Percentiles rank a stretch among this genome's conserved stretches.
phyloP scores from a whole-genome alignment of 2,329 filamentous ascomycete genomes.

The Aspergillus nomiae region DNA sequence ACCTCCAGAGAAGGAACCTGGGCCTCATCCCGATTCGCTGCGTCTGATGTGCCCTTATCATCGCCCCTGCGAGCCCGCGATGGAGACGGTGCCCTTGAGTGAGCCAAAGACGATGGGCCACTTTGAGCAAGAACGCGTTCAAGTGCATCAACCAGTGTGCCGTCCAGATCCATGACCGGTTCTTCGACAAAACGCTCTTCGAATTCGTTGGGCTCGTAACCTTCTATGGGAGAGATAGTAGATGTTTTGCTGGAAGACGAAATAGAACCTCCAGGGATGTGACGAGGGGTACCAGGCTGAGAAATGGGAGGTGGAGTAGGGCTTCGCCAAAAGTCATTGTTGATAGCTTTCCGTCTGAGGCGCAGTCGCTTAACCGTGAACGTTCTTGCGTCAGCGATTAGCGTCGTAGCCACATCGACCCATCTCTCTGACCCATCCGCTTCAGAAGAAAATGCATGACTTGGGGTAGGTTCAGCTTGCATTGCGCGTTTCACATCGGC shows the following conservation, averaged over 20 bases:
- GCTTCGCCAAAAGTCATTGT: conserved; percentile 17
- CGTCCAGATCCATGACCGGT: conserved; percentile 59
- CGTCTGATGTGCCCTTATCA: conserved; percentile 26
- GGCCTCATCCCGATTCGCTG: conserved; percentile 29
- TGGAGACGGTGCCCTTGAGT: conserved; percentile 45
- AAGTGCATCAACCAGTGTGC: conserved; percentile 59
- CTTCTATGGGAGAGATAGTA: conserved; percentile 17
- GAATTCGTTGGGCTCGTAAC: conserved; percentile 32
- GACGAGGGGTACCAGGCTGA: conserved; percentile 28
- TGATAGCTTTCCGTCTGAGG: conserved; percentile 50
- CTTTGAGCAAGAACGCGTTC: conserved; percentile 56
- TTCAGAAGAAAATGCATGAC: conserved; percentile 37
- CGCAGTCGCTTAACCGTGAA: conserved; percentile 59
- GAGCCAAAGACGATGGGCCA: conserved; percentile 43
- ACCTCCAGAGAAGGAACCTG: conserved; percentile 45
- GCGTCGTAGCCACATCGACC: conserved; percentile 59
- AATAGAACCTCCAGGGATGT: conserved; percentile 25
- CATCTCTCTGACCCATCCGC: conserved; percentile 47
- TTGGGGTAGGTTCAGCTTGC: conserved; percentile 54
- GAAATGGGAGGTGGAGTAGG: conserved; percentile 25
- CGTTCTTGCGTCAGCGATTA: conserved; percentile 57
- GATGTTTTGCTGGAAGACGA: conserved; percentile 29
- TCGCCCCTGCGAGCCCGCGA: conserved; percentile 38
- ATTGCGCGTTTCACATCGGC: conserved; percentile 59
- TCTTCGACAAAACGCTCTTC: conserved; percentile 58